Evolutionary conservation across 257 asterid genomes (phyloP), one percentile per base, ranked within the genome.

Genomic region (Galeopsis tetrahit): DNA sequence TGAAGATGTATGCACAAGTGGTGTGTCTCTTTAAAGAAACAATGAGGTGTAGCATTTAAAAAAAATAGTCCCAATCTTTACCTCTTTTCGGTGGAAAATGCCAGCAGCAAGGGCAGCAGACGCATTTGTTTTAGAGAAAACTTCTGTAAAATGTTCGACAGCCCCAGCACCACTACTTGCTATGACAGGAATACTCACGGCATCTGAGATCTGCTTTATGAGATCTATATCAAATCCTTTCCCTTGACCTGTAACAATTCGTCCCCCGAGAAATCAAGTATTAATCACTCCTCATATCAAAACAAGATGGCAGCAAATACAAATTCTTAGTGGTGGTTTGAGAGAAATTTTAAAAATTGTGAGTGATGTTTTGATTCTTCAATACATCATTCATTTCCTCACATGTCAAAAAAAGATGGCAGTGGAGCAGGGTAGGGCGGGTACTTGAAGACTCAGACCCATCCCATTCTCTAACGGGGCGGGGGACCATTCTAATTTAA

Each of bases 41-140:
- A 1, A 44, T 48, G 14, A 21, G 32, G 15, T 52, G 6, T 10
- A 52, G n/a, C 2, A 14, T 44, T 10, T 10, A 1, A 44, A 44
- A 21, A 21, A 21, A 21, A 21, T 21, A 21, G 28, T 33, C 6
- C 51, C 0, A 38, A 56, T 74, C 3, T 5, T 28, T 82, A 94
- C 99, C 99, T 91, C 96, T 77, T 89, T 94, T 28, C 99, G 81
- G 15, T 94, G 97, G 84, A 94, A 94, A 76, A 94, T 91, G 73
- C 99, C 97, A 63, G 97, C 99, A 82, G 97, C 99, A 78, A 94
- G 97, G 78, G 97, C 97, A 75, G 99, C 97, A 70, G 99, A 94
- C 15, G 97, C 99, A 77, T 87, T 91, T 77, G 99, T 94, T 80
- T 87, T 72, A 7, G 72, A 75, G 87, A 94, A 91, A 77, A 94